A percentile compares a stretch with the other conserved stretches of the same genome.
These are phyloP conservation scores for Aureobasidium uvarum DNA, from an alignment of 2,329 filamentous ascomycete species.

Conservation along the genomic window DNA sequence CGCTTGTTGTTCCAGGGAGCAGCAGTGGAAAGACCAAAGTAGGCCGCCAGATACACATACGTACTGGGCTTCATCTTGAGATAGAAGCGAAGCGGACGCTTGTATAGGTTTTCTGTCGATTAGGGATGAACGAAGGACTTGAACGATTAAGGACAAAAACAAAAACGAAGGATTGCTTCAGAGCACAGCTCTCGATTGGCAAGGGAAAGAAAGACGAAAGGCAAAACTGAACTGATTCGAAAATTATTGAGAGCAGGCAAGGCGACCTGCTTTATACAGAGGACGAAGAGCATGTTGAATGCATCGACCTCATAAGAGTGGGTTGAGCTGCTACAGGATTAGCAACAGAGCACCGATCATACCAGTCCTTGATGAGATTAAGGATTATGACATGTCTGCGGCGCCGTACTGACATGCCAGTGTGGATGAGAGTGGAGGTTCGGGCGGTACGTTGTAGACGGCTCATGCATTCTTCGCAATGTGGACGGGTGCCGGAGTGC, in stretches of 20 bases:
- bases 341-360: conserved; percentile 22
- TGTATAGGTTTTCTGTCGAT: conserved; percentile 1
- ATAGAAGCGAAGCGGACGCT: not conserved
- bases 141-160: conserved; percentile 17
- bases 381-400: conserved; percentile 12
- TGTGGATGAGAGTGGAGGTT: not conserved
- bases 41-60: conserved; percentile 13
- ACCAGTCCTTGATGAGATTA: conserved; percentile 7
- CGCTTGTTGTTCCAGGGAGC: conserved; percentile 16
- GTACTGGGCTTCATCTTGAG: conserved; percentile 23
- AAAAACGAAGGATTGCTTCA: conserved; percentile 18
- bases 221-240: conserved; percentile 14
- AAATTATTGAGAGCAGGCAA: conserved; percentile 8
- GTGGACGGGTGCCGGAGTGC: not conserved
- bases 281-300: conserved; percentile 6
- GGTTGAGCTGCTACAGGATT: conserved; percentile 9
- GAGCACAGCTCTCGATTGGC: conserved; percentile 24
- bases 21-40: conserved; percentile 19
- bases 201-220: conserved; percentile 22
- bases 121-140: conserved; percentile 12
- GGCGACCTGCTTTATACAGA: conserved; percentile 8
- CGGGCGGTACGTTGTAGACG: not conserved
- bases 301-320: not conserved
- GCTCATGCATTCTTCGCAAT: not conserved
- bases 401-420: conserved; percentile 1